Evolutionary conservation across 176 grass and related monocot genomes (phyloP).

Genomic region (Carex littledalei): DNA sequence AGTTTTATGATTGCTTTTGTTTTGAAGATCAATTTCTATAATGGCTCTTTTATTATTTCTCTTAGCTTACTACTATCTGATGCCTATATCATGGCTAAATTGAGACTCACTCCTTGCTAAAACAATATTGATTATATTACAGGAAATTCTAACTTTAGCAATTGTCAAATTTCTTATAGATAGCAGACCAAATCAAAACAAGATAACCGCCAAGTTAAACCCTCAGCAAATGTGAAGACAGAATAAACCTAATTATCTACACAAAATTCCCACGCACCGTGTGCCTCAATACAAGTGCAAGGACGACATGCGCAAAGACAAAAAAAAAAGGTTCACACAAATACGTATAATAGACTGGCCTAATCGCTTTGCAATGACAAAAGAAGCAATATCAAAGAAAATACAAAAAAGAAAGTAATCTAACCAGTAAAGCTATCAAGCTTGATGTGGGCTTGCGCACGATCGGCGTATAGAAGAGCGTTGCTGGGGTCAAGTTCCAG

Average conservation of each 20-base stretch:
- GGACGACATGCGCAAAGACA: neutral
- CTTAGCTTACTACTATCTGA: neutral
- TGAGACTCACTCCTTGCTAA: neutral
- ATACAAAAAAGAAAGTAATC: neutral
- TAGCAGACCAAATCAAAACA: neutral
- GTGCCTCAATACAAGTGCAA: neutral
- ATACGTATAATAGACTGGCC: neutral
- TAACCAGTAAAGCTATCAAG: conserved; percentile 33
- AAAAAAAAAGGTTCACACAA: neutral
- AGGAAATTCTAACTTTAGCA: conserved; percentile 5
- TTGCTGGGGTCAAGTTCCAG: conserved; percentile 2
- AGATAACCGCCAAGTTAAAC: neutral
- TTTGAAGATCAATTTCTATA: too few relatives aligned
- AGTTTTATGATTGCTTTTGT: neutral
- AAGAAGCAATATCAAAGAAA: neutral
- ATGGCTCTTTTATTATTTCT: neutral
- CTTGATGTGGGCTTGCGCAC: conserved; percentile 42
- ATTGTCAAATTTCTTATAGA: neutral
- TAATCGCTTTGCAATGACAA: neutral
- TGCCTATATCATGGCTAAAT: neutral
- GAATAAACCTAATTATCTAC: neutral
- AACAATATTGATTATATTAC: neutral
- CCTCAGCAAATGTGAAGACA: neutral
- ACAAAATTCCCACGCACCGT: neutral
- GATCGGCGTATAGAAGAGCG: conserved; percentile 41